Conservation (phyloP, 495 filamentous ascomycete species). For the Apiosordaria backusii region DNA sequence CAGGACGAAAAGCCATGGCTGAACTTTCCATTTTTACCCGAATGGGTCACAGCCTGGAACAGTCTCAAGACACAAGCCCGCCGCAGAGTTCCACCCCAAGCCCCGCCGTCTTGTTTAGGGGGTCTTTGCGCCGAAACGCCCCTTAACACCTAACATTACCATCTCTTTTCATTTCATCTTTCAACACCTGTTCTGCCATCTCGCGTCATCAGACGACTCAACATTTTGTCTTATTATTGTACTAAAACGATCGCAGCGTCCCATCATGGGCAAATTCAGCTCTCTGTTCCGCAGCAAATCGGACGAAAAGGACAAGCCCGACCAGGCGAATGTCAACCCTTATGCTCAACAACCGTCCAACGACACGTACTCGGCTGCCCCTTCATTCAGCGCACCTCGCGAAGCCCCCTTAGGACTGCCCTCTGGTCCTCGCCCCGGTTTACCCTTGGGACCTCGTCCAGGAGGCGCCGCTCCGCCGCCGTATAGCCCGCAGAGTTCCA, state of each 20-base stretch:
- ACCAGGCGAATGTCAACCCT: slow-evolving; percentile 56
- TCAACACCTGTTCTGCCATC: neutral
- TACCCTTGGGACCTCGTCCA: neutral
- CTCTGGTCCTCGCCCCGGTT: slow-evolving; percentile 25
- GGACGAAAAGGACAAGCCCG: slow-evolving; percentile 59
- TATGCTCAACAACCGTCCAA: slow-evolving; percentile 61
- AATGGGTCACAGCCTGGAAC: slow-evolving; percentile 23
- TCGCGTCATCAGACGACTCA: neutral
- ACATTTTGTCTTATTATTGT: neutral
- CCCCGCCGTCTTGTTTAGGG: slow-evolving; percentile 13
- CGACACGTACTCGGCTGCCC: slow-evolving; percentile 48
- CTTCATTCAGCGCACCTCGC: neutral
- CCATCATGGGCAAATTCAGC: slow-evolving; percentile 63
- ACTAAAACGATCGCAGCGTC: slow-evolving; percentile 5
- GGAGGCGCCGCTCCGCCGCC: slow-evolving; percentile 1
- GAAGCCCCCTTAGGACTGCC: slow-evolving; percentile 9
- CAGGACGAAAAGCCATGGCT: neutral
- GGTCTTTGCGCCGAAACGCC: slow-evolving; percentile 9
- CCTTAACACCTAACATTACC: slow-evolving; percentile 8
- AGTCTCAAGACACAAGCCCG: slow-evolving; percentile 24
- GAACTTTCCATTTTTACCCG: slow-evolving; percentile 10
- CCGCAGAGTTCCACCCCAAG: slow-evolving; percentile 17
- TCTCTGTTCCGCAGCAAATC: slow-evolving; percentile 49
- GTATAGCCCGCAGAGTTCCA: neutral
- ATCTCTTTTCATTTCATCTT: slow-evolving; percentile 8